phyloP scores from a whole-genome alignment of 2,329 filamentous ascomycete species.

The Apiospora phragmitis region DNA sequence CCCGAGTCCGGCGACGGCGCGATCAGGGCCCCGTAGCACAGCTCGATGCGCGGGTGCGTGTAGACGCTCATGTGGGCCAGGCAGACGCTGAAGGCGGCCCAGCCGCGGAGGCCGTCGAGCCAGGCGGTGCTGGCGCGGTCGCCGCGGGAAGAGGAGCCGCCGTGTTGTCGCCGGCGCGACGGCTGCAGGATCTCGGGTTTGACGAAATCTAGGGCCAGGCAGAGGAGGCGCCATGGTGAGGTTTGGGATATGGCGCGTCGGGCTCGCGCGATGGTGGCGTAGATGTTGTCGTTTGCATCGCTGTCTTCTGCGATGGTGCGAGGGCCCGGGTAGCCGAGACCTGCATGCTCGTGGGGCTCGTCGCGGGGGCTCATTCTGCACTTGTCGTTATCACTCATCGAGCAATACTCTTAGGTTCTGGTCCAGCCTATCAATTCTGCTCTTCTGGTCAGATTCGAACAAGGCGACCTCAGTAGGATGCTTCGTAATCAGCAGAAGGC shows the following conservation, averaged over 20 bases:
- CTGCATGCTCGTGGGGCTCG: neutral
- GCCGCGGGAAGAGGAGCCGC: neutral
- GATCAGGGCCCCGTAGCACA: neutral
- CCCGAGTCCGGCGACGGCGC: neutral
- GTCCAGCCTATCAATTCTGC: no score
- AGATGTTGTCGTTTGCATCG: neutral
- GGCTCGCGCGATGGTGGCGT: neutral
- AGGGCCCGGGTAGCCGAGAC: neutral
- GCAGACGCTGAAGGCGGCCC: conserved; percentile 10
- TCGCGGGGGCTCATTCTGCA: neutral
- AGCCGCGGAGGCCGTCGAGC: conserved; percentile 11
- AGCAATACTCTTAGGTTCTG: neutral
- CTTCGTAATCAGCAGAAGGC: neutral
- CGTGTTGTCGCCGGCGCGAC: neutral
- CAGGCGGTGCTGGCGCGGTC: neutral
- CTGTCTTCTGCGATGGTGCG: neutral
- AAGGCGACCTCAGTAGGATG: neutral
- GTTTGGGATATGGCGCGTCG: neutral
- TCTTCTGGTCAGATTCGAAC: rapidly evolving
- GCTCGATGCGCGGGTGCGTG: conserved; percentile 10
- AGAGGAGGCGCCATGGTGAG: neutral
- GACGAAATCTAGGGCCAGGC: neutral
- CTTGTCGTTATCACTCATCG: neutral
- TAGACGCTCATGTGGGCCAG: conserved; percentile 7
- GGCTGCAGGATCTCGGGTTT: neutral